Conservation (phyloP, 1,284 basidiomycete genomes). For the Afroboletus lepidellus region DNA sequence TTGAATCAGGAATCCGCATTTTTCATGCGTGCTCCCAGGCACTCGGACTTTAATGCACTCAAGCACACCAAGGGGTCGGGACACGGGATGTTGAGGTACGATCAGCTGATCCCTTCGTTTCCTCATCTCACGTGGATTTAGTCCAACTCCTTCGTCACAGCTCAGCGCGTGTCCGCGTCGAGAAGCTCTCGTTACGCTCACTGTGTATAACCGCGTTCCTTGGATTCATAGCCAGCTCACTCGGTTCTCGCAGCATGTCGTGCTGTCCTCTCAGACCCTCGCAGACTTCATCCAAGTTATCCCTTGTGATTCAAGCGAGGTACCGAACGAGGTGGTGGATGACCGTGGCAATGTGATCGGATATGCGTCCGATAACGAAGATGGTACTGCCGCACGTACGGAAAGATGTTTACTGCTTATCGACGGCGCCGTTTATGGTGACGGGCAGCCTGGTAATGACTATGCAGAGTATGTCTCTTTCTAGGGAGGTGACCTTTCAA, state of each 20-base stretch:
- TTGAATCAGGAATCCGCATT: slow-evolving; percentile 50
- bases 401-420: slow-evolving; percentile 53
- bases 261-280: slow-evolving; percentile 70
- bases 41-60: slow-evolving; percentile 64
- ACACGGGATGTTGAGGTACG: slow-evolving; percentile 14
- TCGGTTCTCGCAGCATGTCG: slow-evolving; percentile 63
- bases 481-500: neutral
- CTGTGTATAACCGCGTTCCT: slow-evolving; percentile 55
- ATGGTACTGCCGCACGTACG: slow-evolving; percentile 7
- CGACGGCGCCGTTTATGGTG: slow-evolving; percentile 57
- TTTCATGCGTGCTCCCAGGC: slow-evolving; percentile 63
- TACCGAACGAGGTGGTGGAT: slow-evolving; percentile 41
- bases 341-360: slow-evolving; percentile 38
- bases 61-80: slow-evolving; percentile 35
- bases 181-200: slow-evolving; percentile 57
- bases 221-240: slow-evolving; percentile 62
- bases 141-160: neutral
- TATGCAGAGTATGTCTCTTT: slow-evolving; percentile 55
- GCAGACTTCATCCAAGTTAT: slow-evolving; percentile 62
- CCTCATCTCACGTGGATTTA: neutral
- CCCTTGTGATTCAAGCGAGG: slow-evolving; percentile 60
- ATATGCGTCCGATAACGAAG: slow-evolving; percentile 28
- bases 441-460: slow-evolving; percentile 45
- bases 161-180: slow-evolving; percentile 9
- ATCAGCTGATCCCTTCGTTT: slow-evolving; percentile 11